Evolutionary conservation across 2,329 filamentous ascomycete species (phyloP), one percentile per base, ranked within the genome.

Genomic region (Cladosporium sp.): DNA sequence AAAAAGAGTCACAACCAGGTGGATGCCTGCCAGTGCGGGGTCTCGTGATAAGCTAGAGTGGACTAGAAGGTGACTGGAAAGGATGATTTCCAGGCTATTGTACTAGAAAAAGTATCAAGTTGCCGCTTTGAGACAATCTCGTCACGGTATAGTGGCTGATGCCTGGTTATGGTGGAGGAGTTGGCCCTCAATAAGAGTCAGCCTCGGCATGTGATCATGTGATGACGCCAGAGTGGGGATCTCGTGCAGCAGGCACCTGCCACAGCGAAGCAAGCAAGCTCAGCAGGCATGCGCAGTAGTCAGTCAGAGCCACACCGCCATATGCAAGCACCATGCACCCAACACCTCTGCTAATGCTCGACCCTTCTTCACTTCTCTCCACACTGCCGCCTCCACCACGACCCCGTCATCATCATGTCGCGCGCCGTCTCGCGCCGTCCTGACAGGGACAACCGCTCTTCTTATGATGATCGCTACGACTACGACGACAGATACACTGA

Each of bases 321-420:
- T 56, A 63, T 63, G 60, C 60, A 63, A 63, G 34, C 60, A 63
- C 43, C 34, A 63, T 63, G 60, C 60, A 34, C 49, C 56, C 23
- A 18, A 25, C 28, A 53, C 46, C 43, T 28, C 23, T 53, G 30
- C 32, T 59, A 25, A 59, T 46, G 49, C 46, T 8, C n/a, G n/a
- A 13, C 36, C 23, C 4, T 46, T 21, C 25, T 7, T 34, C 30
- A 25, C 21, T 30, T 18, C 54, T 53, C 54, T 30, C 54, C 63
- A 51, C 57, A 32, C 46, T 43, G 23, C 28, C 32, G 57, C 57
- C 30, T 23, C 51, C 6, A 13, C 13, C 8, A 13, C 1, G 21
- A 49, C 46, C 28, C 21, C 26, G n/a, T 14, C 43, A 39, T 26
- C 43, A 43, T 28, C 54, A 59, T 54, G 54, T 65, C 54, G 63